Percentiles rank a stretch among this genome's conserved stretches.
Evolutionary conservation across 768 basidiomycete genomes (phyloP).

Genomic region (Clitopilus passeckerianus): DNA sequence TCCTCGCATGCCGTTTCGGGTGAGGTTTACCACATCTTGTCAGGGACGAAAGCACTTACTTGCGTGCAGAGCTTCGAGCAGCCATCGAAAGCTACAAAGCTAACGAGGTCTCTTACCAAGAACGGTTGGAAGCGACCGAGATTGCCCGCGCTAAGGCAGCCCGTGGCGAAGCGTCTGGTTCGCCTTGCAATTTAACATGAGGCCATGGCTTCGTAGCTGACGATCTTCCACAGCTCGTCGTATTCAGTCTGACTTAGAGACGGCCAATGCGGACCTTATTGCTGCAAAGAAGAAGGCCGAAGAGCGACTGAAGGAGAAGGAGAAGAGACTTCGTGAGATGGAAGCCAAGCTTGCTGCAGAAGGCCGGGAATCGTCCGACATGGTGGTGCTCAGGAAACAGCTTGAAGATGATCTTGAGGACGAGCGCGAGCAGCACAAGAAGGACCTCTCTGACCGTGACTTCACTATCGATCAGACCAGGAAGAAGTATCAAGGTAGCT

Average conservation of each 20-base stretch:
- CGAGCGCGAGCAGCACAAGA: constrained; percentile 71
- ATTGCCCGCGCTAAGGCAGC: constrained; percentile 61
- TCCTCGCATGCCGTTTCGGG: constrained; percentile 58
- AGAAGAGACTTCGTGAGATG: constrained; percentile 51
- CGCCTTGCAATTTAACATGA: constrained; percentile 5
- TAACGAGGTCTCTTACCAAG: constrained; percentile 54
- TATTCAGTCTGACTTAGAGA: constrained; percentile 58
- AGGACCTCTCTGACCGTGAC: constrained; percentile 77
- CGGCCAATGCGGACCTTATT: constrained; percentile 41
- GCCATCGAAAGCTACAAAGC: constrained; percentile 62
- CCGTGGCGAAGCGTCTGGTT: constrained; percentile 61
- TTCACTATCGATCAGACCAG: constrained; percentile 76
- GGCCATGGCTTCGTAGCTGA: background rate
- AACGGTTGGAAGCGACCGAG: constrained; percentile 63
- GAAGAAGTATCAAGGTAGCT: constrained; percentile 79
- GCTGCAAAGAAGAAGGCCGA: constrained; percentile 50
- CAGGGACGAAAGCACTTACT: constrained; percentile 1
- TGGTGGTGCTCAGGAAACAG: constrained; percentile 58
- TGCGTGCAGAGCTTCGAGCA: constrained; percentile 49
- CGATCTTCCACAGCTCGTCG: constrained; percentile 44
- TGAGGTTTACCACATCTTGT: constrained; percentile 13
- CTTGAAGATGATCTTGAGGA: constrained; percentile 76
- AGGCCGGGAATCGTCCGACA: constrained; percentile 60
- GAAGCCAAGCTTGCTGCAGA: constrained; percentile 64
- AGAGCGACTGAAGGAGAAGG: constrained; percentile 42